Conservation (phyloP, 1,139 yeast species). For the Trichomonascaceae sp. region DNA sequence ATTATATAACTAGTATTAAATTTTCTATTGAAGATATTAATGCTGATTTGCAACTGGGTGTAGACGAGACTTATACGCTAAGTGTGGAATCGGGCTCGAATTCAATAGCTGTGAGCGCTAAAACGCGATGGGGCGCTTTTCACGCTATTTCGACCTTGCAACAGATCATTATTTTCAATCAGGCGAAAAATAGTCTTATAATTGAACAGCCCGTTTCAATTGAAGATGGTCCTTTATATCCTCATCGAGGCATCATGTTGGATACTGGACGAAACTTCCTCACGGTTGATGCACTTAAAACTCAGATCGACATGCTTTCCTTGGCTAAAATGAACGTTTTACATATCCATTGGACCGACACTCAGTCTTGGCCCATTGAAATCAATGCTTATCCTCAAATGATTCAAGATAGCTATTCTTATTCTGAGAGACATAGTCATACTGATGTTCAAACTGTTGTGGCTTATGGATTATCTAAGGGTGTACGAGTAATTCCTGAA, state of each 20-base stretch:
- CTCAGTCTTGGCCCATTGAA: slow-evolving; percentile 45
- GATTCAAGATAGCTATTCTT: slow-evolving; percentile 41
- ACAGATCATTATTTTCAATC: slow-evolving; percentile 37
- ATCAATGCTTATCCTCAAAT: slow-evolving; percentile 38
- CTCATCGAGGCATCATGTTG: slow-evolving; percentile 44
- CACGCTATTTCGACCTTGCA: slow-evolving; percentile 43
- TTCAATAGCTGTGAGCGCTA: slow-evolving; percentile 31
- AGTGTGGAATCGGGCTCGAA: slow-evolving; percentile 15
- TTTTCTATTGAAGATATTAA: slow-evolving; percentile 27
- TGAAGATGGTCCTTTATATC: slow-evolving; percentile 37
- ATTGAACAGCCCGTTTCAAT: slow-evolving; percentile 38
- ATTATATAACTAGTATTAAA: slow-evolving; percentile 13
- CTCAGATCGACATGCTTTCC: slow-evolving; percentile 42
- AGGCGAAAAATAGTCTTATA: slow-evolving; percentile 20
- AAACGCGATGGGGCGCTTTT: slow-evolving; percentile 43
- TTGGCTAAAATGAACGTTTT: slow-evolving; percentile 40
- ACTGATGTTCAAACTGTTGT: slow-evolving; percentile 34
- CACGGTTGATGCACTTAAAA: slow-evolving; percentile 30
- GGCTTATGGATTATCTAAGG: slow-evolving; percentile 37
- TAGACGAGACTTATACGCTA: slow-evolving; percentile 40
- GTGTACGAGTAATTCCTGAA: slow-evolving; percentile 44
- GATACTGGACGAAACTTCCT: slow-evolving; percentile 43
- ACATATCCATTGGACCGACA: slow-evolving; percentile 45
- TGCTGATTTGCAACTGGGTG: slow-evolving; percentile 38
- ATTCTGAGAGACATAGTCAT: slow-evolving; percentile 35